Evolutionary conservation across 176 grass and related monocot species (phyloP), one percentile per base, ranked within the genome.

Genomic region (Aechmea fasciata): DNA sequence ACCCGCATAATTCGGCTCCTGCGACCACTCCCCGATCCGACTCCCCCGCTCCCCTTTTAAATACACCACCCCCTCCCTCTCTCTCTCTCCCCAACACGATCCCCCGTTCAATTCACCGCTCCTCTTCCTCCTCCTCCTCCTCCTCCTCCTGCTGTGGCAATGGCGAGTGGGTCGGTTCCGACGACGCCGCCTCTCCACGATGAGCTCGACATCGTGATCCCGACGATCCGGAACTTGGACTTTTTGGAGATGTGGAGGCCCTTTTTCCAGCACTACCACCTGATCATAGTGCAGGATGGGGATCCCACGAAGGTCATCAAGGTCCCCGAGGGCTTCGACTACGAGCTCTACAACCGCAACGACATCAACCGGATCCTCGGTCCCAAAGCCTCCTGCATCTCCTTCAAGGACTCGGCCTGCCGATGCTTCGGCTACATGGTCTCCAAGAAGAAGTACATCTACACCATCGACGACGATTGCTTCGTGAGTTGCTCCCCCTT

Each of bases 371-470:
- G 92, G 14, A 91, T 96, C 73, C 78, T 96, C 11, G 92, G 92
- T 0, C 92, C 92, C 85, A 96, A 83, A 88, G 85, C 85, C 0
- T 64, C 81, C 50, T 96, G 92, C 81, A 96, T 96, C 85, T 96
- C 92, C 69, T 91, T 89, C 85, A 96, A 96, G 83, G 92, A 96
- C 78, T 96, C 92, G 0, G 92, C 92, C 0, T 96, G 92, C 76
- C 75, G 92, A 19, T 91, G 88, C 83, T 96, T 96, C 57, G 92
- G 88, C 0, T 96, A 89, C 85, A 89, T 96, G 81, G 88, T 96
- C 69, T 96, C 92, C 81, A 91, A 89, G 76, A 96, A 96, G 85
- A 96, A 96, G 92, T 96, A 96, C 62, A 91, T 96, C 81, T 96
- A 85, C 88, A 96, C 92, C 75, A 96, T 96, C 66, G 88, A 96